These are phyloP conservation scores for Suillus subluteus DNA, from an alignment of 768 basidiomycete genomes.

Conservation along the genomic window DNA sequence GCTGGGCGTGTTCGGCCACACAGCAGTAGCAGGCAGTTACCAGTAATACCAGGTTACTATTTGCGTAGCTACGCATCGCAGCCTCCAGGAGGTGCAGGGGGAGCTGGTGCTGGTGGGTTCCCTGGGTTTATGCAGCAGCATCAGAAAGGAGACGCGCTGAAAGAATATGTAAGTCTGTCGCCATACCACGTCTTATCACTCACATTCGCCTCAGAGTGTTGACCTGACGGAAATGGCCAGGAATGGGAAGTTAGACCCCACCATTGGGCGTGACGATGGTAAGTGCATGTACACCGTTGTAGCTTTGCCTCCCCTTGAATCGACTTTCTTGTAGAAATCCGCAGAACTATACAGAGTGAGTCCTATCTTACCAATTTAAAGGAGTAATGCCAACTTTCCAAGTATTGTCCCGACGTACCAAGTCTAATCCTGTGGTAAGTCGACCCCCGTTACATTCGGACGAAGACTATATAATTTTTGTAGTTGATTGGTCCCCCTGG, in stretches of 20 bases:
- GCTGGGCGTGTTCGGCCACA: neutral
- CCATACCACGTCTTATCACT: slow-evolving; percentile 24
- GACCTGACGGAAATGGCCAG: slow-evolving; percentile 86
- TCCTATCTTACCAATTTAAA: slow-evolving; percentile 2
- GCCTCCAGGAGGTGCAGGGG: slow-evolving; percentile 44
- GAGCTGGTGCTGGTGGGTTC: slow-evolving; percentile 51
- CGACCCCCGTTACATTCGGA: neutral
- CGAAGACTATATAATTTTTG: neutral
- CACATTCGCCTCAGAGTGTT: slow-evolving; percentile 53
- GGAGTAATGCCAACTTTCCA: slow-evolving; percentile 1
- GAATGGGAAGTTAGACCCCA: slow-evolving; percentile 87
- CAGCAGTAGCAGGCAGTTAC: neutral
- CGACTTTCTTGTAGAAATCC: slow-evolving; percentile 61
- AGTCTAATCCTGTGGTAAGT: slow-evolving; percentile 87
- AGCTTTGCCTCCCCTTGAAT: neutral
- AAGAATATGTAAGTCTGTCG: slow-evolving; percentile 66
- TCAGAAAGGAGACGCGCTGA: slow-evolving; percentile 83
- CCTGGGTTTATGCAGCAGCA: slow-evolving; percentile 66
- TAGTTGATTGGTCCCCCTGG: slow-evolving; percentile 86
- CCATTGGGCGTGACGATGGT: slow-evolving; percentile 89
- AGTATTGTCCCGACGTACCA: slow-evolving; percentile 88
- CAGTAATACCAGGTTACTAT: slow-evolving; percentile 3
- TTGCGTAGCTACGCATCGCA: slow-evolving; percentile 51
- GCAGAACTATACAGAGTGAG: slow-evolving; percentile 89
- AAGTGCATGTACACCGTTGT: neutral